Evolutionary conservation across 371 early-diverging fungal species (phyloP).

Genomic region (Rhizopus microsporus): DNA sequence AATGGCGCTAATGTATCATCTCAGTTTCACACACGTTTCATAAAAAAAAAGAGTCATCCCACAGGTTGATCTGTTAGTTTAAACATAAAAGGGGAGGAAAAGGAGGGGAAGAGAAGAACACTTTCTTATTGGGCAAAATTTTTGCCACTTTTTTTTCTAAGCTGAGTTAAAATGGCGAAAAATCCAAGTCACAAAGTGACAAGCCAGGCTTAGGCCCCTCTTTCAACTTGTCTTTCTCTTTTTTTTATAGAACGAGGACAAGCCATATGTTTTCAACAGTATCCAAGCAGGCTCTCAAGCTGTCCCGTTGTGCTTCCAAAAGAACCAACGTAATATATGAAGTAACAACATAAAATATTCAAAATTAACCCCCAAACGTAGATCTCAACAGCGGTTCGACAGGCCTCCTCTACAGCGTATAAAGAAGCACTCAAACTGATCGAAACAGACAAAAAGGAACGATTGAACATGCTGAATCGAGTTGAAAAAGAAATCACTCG

Average conservation of each 20-base stretch:
- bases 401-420: constrained; percentile 57
- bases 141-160: too few species aligned
- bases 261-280: constrained; percentile 2
- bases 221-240: too few species aligned
- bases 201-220: too few species aligned
- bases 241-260: not conserved
- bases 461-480: constrained; percentile 54
- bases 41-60: too few species aligned
- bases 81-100: too few species aligned
- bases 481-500: constrained; percentile 55
- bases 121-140: too few species aligned
- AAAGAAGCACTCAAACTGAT: constrained; percentile 79
- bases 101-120: too few species aligned
- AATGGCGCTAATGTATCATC: too few species aligned
- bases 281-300: not conserved
- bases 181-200: too few species aligned
- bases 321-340: not conserved
- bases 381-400: constrained; percentile 14
- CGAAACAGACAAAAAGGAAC: constrained; percentile 60
- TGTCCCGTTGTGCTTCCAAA: constrained; percentile 1
- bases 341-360: not conserved
- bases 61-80: too few species aligned
- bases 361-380: constrained; percentile 1
- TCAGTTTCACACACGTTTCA: too few species aligned
- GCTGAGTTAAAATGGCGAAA: too few species aligned